Evolutionary conservation across 805 yeast genomes (phyloP).

Genomic region (Metschnikowia bowlesiae): DNA sequence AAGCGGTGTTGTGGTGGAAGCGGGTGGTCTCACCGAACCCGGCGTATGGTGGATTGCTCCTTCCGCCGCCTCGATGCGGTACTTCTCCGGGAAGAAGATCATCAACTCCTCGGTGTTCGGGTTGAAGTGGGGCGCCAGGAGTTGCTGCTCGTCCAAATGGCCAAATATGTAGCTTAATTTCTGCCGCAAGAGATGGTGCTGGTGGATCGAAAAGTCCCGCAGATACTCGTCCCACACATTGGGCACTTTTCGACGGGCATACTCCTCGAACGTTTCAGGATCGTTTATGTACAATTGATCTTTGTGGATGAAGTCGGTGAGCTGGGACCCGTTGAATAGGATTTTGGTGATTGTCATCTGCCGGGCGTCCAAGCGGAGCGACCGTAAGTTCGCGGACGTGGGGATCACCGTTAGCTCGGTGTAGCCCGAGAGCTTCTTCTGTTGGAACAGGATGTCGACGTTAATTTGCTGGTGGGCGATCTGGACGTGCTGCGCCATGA

Average conservation of each 20-base stretch:
- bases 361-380: constrained; percentile 73
- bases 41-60: constrained; percentile 20
- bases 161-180: constrained; percentile 51
- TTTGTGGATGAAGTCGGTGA: constrained; percentile 49
- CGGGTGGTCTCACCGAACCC: not conserved
- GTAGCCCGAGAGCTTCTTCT: constrained; percentile 55
- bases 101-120: constrained; percentile 60
- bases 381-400: constrained; percentile 49
- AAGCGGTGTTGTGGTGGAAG: constrained; percentile 26
- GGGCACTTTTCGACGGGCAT: constrained; percentile 20
- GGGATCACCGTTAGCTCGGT: constrained; percentile 86
- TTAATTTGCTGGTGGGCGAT: constrained; percentile 82
- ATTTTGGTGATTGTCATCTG: constrained; percentile 64
- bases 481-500: constrained; percentile 49
- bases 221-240: constrained; percentile 43
- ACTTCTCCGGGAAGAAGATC: constrained; percentile 59
- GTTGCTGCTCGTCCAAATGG: constrained; percentile 32
- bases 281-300: constrained; percentile 48
- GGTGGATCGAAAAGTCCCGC: constrained; percentile 39
- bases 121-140: constrained; percentile 11
- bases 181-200: constrained; percentile 56
- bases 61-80: constrained; percentile 59
- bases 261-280: constrained; percentile 26
- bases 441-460: constrained; percentile 73
- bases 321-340: constrained; percentile 52